Evolutionary conservation across 441 rosid species (phyloP), one percentile per base, ranked within the genome.

Genomic region (Sinapis alba): DNA sequence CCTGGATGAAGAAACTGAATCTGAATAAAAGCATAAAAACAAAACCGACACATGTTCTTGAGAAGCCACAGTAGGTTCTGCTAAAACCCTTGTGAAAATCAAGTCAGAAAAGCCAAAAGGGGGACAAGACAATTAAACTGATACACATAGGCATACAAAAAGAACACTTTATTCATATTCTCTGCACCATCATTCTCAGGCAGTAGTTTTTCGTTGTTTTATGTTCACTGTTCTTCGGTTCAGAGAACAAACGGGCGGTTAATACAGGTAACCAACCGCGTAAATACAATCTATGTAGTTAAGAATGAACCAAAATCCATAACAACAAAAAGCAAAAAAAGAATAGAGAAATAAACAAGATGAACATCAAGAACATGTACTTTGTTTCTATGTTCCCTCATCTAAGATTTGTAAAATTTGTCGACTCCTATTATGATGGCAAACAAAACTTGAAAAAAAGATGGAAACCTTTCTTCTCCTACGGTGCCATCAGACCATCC

Each of bases 401-500:
- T 72, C 81, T 78, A 78, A 61, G 69, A 61, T 67, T 28, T 78
- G 73, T 72, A 77, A 70, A 26, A 61, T 4, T 57, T 36, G 65
- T 41, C 0, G 24, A 43, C 30, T 62, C 74, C 73, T 78, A 78
- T 15, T 76, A 66, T 68, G 63, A 38, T 67, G 63, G 72, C 73
- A 68, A 72, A 62, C 77, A 78, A 68, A 72, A 78, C 53, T 67
- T 53, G 23, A 34, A 43, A 72, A 12, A 38, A 67, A 43, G 23
- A 60, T 61, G 66, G 60, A 43, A 60, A 68, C 51, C 62, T 78
- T 78, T 73, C 74, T 72, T 62, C 68, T 68, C 66, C 80, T 73
- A 96, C 0, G 97, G 98, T 54, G 98, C 98, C 98, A 96, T 96
- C 80, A 96, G 80, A 77, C 98, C 98, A 61, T 94, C 98, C 62